Conservation (phyloP, 129 eudicot species). For the Sambucus nigra region DNA sequence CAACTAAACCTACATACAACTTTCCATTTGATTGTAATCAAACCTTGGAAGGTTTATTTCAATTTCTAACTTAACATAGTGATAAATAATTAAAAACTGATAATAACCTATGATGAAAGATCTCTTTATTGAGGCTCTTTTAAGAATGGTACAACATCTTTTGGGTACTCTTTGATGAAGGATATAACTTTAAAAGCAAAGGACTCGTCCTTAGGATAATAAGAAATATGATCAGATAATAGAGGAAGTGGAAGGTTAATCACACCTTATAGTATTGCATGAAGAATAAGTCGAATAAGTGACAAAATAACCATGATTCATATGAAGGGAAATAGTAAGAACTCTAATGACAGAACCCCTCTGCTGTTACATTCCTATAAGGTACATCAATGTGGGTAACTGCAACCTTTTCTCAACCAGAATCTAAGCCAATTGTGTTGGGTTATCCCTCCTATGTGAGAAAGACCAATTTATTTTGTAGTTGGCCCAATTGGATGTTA, state of each 20-base stretch:
- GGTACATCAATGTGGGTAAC: constrained; percentile 90
- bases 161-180: constrained; percentile 40
- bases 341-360: constrained; percentile 73
- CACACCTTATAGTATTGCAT: constrained; percentile 91
- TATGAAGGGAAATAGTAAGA: constrained; percentile 83
- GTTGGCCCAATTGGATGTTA: too few relatives aligned
- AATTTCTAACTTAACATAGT: too few relatives aligned
- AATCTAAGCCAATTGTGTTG: constrained; percentile 48
- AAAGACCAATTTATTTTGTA: too few relatives aligned
- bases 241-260: constrained; percentile 56
- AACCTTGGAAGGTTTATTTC: too few relatives aligned
- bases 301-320: constrained; percentile 93
- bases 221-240: constrained; percentile 65
- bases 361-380: constrained; percentile 92
- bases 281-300: constrained; percentile 94
- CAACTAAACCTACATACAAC: too few relatives aligned
- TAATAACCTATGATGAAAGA: neutral
- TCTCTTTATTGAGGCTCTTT: constrained; percentile 17
- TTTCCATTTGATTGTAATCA: too few relatives aligned
- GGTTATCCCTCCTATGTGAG: too few relatives aligned
- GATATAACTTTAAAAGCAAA: constrained; percentile 29
- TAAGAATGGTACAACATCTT: constrained; percentile 37
- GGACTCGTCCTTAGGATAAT: constrained; percentile 86
- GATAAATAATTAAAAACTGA: neutral
- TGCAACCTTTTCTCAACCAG: too few relatives aligned